Percentiles rank a stretch among this genome's conserved stretches.
Conservation (phyloP, 257 asterid species). For the Petunia axillaris region DNA sequence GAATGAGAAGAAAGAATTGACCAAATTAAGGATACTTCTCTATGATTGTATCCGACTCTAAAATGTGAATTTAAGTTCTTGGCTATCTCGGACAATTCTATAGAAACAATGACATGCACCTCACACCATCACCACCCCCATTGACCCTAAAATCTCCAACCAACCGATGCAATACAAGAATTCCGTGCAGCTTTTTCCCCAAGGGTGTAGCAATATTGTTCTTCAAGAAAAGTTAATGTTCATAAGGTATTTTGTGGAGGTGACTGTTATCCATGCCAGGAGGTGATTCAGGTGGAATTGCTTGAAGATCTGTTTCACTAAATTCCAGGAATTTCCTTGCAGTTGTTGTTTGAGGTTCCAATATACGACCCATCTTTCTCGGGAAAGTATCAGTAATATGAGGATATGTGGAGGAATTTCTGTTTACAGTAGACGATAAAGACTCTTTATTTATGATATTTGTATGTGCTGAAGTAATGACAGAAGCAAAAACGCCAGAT, state of each 20-base stretch:
- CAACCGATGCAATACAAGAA: no score
- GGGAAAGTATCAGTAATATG: constrained; percentile 20
- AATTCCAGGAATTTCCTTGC: constrained; percentile 23
- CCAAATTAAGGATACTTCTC: constrained; percentile 1
- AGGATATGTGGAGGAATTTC: background rate
- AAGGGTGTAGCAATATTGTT: background rate
- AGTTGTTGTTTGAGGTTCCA: constrained; percentile 22
- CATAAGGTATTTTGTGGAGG: background rate
- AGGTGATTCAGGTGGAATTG: constrained; percentile 32
- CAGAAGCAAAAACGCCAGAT: constrained; percentile 44
- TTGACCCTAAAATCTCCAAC: no score
- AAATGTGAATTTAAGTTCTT: background rate
- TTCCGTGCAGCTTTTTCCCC: background rate
- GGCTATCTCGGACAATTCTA: background rate
- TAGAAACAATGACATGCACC: background rate
- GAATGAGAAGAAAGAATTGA: background rate
- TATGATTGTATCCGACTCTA: background rate
- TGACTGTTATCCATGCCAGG: constrained; percentile 24
- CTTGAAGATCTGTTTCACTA: background rate
- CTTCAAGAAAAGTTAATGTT: background rate
- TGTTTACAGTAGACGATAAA: background rate
- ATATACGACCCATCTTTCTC: constrained; percentile 28
- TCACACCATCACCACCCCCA: no score
- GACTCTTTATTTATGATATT: constrained; percentile 5
- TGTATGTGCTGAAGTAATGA: constrained; percentile 33